Percentiles rank a stretch among this genome's conserved stretches.
These are phyloP conservation scores for Westerdykella aurantiaca DNA, from an alignment of 2,329 filamentous ascomycete genomes.

Conservation along the genomic window DNA sequence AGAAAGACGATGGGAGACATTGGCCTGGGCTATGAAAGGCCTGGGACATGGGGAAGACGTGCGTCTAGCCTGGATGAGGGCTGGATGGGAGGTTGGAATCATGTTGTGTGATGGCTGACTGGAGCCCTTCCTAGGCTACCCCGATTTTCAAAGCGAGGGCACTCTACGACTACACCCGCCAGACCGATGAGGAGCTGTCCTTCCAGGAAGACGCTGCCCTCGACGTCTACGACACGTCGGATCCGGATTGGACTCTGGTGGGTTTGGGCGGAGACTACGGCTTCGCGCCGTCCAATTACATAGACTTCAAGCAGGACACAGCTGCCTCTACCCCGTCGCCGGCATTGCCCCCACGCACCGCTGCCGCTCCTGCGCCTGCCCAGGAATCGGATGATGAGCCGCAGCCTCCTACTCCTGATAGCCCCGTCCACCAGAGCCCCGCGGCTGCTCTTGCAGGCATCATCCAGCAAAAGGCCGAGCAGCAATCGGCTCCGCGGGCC, in stretches of 20 bases:
- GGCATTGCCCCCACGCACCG: constrained; percentile 34
- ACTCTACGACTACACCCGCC: constrained; percentile 96
- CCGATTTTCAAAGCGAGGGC: constrained; percentile 70
- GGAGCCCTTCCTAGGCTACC: constrained; percentile 48
- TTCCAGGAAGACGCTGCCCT: constrained; percentile 84
- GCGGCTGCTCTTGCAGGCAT: constrained; percentile 54
- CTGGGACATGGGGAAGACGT: too few species aligned
- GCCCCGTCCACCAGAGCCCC: constrained; percentile 47
- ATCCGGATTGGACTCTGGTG: constrained; percentile 95
- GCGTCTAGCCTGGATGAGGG: too few species aligned
- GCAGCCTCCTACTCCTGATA: constrained; percentile 41
- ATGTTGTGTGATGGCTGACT: not conserved
- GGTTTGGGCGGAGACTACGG: constrained; percentile 80
- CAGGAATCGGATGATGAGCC: constrained; percentile 42
- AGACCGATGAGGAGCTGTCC: constrained; percentile 96
- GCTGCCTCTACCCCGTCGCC: constrained; percentile 44
- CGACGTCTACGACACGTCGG: constrained; percentile 80
- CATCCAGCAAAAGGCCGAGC: constrained; percentile 45
- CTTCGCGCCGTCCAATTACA: constrained; percentile 94
- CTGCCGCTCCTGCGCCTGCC: constrained; percentile 33
- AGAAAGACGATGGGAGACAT: not conserved
- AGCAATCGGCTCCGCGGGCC: constrained; percentile 22
- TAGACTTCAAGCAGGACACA: constrained; percentile 59
- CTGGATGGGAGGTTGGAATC: not conserved
- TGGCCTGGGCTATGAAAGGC: too few species aligned